Evolutionary conservation across 176 grass and related monocot genomes (phyloP).

Genomic region (Olyra latifolia): DNA sequence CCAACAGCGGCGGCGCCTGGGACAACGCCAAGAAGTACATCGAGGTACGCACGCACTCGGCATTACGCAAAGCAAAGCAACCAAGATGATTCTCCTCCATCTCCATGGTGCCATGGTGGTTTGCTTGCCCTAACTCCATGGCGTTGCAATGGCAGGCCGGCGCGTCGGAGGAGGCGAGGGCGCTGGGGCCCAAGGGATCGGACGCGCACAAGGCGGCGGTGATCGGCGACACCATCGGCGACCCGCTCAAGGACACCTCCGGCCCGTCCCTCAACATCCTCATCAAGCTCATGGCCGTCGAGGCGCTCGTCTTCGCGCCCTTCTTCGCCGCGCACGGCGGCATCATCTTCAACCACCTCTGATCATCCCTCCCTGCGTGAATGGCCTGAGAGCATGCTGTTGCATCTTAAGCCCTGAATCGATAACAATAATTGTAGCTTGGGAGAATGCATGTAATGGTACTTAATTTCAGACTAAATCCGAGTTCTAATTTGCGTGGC

Average conservation of each 20-base stretch:
- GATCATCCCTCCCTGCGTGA: neutral
- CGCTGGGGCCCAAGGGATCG: conserved; percentile 80
- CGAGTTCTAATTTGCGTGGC: neutral
- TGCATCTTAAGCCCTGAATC: neutral
- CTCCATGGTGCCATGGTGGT: no score
- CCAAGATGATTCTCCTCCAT: no score
- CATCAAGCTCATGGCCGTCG: conserved; percentile 93
- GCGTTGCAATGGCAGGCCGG: conserved; percentile 74
- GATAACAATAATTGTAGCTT: neutral
- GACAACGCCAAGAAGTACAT: conserved; percentile 99
- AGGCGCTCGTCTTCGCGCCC: conserved; percentile 83
- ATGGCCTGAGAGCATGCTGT: no score
- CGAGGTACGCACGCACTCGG: conserved; percentile 39
- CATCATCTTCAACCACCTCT: conserved; percentile 61
- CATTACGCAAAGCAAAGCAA: no score
- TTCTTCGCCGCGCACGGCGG: conserved; percentile 86
- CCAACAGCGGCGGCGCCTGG: conserved; percentile 91
- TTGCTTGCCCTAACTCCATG: no score
- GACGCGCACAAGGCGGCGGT: conserved; percentile 89
- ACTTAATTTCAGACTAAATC: neutral
- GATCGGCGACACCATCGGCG: conserved; percentile 80
- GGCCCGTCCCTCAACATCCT: conserved; percentile 89
- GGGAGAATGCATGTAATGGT: neutral
- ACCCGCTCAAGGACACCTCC: conserved; percentile 92
- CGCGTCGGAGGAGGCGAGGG: conserved; percentile 66